Base-by-base conservation (phyloP, 2,329 filamentous ascomycete genomes). In the Pestalotiopsis sp. region DNA sequence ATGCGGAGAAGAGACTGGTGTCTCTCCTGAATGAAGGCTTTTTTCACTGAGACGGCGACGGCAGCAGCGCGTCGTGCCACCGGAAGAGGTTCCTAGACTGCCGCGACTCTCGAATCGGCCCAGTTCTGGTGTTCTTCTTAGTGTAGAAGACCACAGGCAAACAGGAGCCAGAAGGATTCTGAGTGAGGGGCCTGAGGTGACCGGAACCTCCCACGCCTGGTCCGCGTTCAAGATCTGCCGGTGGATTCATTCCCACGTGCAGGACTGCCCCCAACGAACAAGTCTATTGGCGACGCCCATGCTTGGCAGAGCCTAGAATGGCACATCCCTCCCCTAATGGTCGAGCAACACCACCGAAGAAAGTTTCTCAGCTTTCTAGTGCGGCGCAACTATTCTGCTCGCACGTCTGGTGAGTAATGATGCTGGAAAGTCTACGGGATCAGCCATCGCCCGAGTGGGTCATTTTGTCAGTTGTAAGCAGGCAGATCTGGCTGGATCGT, bases 221-320 rank as follows among this genome's bases (percentile, higher is more conserved):
- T 52, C 45, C 45, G 17, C 45, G 45, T 52, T 14, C 45, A 11
- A 62, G 59, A 62, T 62, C 59, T 62, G 59, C 59, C 59, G 59
- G 59, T 62, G 59, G 59, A 39, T 62, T 62, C 59, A 17, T 62
- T 39, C 27, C 59, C 59, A 62, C 59, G 59, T 62, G 59, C 59
- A 62, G 59, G 17, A n/a, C 13, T 59, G 57, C 20, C 31, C 56
- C 59, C 36, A 39, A 62, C 9, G 31, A 62, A 52, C 20, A 52
- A 17, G 20, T 52, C 17, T 20, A 52, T 52, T 52, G 45, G 45
- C 9, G 17, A 52, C 3, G 17, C 45, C n/a, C 45, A 7, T n/a
- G 31, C 27, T 62, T 36, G 36, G 31, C 36, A 36, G 38, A 62
- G 59, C 59, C 36, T 62, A 62, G 36, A 62, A 36, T 62, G 59